phyloP scores from a whole-genome alignment of 768 basidiomycete genomes.

The Boletus sensibilis region DNA sequence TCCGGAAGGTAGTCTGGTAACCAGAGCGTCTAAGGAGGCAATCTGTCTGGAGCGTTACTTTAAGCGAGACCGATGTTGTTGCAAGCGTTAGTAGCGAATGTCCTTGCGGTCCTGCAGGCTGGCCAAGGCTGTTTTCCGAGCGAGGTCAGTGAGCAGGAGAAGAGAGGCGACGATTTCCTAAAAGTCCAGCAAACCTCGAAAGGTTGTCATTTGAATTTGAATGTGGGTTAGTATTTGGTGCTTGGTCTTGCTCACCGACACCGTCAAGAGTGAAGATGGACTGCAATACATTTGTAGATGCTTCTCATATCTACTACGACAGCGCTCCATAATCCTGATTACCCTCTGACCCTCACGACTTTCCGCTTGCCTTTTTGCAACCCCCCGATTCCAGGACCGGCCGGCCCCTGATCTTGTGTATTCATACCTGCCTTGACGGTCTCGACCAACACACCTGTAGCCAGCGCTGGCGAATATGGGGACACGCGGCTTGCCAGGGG shows the following conservation, averaged over 20 bases:
- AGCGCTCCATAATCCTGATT: neutral
- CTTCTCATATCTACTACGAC: slow-evolving; percentile 12
- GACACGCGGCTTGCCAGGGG: slow-evolving; percentile 72
- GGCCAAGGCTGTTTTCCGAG: neutral
- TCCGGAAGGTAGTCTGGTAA: neutral
- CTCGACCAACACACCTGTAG: slow-evolving; percentile 76
- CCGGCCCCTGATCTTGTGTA: slow-evolving; percentile 50
- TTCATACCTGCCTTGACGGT: slow-evolving; percentile 86
- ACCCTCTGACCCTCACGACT: slow-evolving; percentile 72
- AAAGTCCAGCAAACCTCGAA: neutral
- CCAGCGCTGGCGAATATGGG: slow-evolving; percentile 74
- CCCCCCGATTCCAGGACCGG: slow-evolving; percentile 30
- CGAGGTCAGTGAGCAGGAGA: too few relatives aligned
- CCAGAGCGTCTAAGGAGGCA: too few relatives aligned
- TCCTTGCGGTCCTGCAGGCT: too few relatives aligned
- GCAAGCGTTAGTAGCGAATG: neutral
- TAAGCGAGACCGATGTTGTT: neutral
- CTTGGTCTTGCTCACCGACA: neutral
- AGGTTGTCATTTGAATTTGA: neutral
- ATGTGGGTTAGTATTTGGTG: too few relatives aligned
- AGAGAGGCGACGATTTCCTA: neutral
- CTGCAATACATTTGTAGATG: slow-evolving; percentile 22
- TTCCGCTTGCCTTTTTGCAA: slow-evolving; percentile 76
- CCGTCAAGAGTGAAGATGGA: neutral
- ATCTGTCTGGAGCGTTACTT: neutral